phyloP scores from a whole-genome alignment of 1,139 yeast genomes.

The Yamadazyma trypodendri region DNA sequence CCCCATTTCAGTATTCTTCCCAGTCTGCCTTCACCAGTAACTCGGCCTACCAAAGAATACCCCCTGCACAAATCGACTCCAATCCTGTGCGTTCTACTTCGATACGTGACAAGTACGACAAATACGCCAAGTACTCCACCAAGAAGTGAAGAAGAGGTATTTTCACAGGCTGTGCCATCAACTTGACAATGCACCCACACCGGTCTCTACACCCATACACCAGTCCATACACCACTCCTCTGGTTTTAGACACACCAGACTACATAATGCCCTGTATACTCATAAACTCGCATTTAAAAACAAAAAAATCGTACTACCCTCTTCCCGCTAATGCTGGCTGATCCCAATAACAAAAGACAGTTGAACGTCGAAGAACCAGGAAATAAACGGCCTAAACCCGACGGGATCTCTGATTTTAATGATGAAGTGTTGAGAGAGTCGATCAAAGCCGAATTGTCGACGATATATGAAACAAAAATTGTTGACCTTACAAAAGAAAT shows the following conservation, averaged over 20 bases:
- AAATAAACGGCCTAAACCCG: conserved; percentile 5
- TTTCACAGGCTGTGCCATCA: too few species aligned
- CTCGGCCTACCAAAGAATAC: conserved; percentile 1
- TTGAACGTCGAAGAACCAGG: conserved; percentile 5
- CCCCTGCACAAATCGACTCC: not conserved
- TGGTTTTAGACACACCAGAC: too few species aligned
- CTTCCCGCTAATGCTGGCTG: conserved; percentile 1
- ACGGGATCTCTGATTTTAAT: conserved; percentile 1
- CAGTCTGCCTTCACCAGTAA: conserved; percentile 4
- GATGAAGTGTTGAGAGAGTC: conserved; percentile 15
- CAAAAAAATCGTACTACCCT: not conserved
- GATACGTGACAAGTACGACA: conserved; percentile 18
- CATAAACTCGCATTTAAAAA: not conserved
- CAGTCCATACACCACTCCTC: too few species aligned
- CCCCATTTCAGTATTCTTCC: not conserved
- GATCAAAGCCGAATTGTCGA: conserved; percentile 18
- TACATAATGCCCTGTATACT: too few species aligned
- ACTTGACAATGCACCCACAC: not conserved
- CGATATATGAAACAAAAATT: conserved; percentile 21
- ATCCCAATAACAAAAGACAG: conserved; percentile 4
- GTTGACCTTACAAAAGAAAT: conserved; percentile 22
- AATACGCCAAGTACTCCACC: conserved; percentile 33
- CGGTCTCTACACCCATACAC: too few species aligned
- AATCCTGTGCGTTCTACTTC: not conserved
- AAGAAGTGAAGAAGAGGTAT: too few species aligned